A percentile compares a stretch with the other conserved stretches of the same genome.
Conservation (phyloP, 768 basidiomycete genomes). For the Boletus vermiculosoides region DNA sequence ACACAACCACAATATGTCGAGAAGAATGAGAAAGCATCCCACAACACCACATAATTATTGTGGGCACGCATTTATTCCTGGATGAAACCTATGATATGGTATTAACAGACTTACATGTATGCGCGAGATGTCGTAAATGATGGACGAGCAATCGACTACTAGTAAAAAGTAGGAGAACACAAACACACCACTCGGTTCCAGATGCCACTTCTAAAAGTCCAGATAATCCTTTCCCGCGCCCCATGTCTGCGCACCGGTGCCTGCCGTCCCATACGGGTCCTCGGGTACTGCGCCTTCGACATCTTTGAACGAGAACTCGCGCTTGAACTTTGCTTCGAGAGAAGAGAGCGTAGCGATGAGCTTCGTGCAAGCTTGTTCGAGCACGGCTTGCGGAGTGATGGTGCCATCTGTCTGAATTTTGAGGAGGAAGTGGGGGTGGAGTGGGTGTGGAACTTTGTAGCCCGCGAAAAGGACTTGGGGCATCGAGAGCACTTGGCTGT, state of each 20-base stretch:
- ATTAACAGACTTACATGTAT: conserved; percentile 2
- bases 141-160: not conserved
- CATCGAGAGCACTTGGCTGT: conserved; percentile 86
- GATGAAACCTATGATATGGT: not conserved
- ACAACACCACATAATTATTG: not conserved
- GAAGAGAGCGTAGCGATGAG: conserved; percentile 70
- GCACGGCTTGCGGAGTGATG: conserved; percentile 73
- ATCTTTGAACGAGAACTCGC: conserved; percentile 80
- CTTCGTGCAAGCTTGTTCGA: conserved; percentile 81
- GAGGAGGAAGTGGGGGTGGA: conserved; percentile 90
- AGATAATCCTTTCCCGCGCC: conserved; percentile 51
- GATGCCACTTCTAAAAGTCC: conserved; percentile 43
- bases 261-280: conserved; percentile 49
- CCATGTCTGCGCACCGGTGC: conserved; percentile 44
- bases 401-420: conserved; percentile 95
- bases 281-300: conserved; percentile 50
- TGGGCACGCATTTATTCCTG: not conserved
- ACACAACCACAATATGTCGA: too few relatives aligned
- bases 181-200: not conserved
- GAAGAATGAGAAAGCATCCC: too few relatives aligned
- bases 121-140: not conserved
- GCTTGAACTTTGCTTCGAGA: conserved; percentile 75
- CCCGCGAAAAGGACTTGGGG: conserved; percentile 92
- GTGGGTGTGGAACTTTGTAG: conserved; percentile 96
- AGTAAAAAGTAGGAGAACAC: not conserved